Evolutionary conservation across 495 filamentous ascomycete genomes (phyloP).

Genomic region (Penicillium bovifimosum): DNA sequence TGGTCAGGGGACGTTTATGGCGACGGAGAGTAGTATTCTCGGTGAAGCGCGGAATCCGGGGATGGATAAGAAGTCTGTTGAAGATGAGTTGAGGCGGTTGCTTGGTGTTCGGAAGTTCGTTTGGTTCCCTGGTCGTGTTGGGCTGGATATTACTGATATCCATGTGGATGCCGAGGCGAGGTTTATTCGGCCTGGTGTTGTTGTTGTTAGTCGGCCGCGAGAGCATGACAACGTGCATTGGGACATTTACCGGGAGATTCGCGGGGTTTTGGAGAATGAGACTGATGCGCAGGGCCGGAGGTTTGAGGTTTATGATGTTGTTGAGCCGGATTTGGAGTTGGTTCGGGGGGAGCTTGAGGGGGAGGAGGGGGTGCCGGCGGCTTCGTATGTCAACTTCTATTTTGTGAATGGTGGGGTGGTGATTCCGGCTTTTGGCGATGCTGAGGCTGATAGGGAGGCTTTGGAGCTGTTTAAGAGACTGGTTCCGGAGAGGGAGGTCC

Average conservation of each 20-base stretch:
- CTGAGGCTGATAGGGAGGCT: slow-evolving; percentile 18
- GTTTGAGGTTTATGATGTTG: slow-evolving; percentile 25
- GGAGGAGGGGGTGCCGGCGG: slow-evolving; percentile 23
- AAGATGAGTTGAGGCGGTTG: slow-evolving; percentile 20
- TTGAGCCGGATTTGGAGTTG: slow-evolving; percentile 27
- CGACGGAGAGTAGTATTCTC: slow-evolving; percentile 32
- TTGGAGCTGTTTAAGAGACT: slow-evolving; percentile 20
- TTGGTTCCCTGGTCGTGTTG: slow-evolving; percentile 31
- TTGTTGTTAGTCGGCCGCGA: slow-evolving; percentile 27
- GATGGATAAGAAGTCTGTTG: slow-evolving; percentile 14
- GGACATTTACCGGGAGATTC: slow-evolving; percentile 29
- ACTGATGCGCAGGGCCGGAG: slow-evolving; percentile 25
- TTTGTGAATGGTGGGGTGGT: slow-evolving; percentile 32
- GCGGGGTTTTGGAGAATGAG: slow-evolving; percentile 13
- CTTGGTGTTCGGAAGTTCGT: slow-evolving; percentile 28
- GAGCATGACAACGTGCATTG: slow-evolving; percentile 11
- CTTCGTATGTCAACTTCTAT: slow-evolving; percentile 36
- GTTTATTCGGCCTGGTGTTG: slow-evolving; percentile 30
- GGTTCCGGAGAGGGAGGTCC: slow-evolving; percentile 23
- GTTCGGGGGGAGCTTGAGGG: slow-evolving; percentile 15
- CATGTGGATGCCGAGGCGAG: slow-evolving; percentile 32
- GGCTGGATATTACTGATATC: slow-evolving; percentile 31
- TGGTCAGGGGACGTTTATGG: slow-evolving; percentile 33
- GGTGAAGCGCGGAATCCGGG: slow-evolving; percentile 27
- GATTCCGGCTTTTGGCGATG: slow-evolving; percentile 33